Evolutionary conservation across 257 asterid genomes (phyloP).

Genomic region (Solanum lycopersicoides): DNA sequence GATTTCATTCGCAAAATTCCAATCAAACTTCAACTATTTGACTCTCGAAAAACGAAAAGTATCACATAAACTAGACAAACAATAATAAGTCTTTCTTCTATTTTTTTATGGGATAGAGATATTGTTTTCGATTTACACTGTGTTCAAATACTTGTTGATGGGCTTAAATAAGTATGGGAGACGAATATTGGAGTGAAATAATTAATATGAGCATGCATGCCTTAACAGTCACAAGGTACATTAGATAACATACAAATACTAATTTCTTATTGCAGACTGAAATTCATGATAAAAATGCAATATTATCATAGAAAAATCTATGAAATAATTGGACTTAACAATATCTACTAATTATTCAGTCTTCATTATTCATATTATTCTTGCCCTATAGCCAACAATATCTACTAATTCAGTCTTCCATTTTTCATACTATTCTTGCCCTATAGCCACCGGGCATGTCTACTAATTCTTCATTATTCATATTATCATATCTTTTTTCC

Average conservation of each 20-base stretch:
- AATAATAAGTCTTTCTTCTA: not conserved
- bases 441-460: slow-evolving; percentile 44
- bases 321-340: not conserved
- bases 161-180: not conserved
- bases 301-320: not conserved
- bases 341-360: not conserved
- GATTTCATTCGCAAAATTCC: too few relatives aligned
- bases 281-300: not conserved
- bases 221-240: not conserved
- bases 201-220: not conserved
- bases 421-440: slow-evolving; percentile 6
- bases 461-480: not conserved
- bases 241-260: not conserved
- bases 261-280: not conserved
- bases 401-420: not conserved
- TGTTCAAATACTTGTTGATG: not conserved
- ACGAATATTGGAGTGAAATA: not conserved
- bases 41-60: too few relatives aligned
- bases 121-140: too few relatives aligned
- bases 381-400: slow-evolving; percentile 48
- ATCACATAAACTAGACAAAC: too few relatives aligned
- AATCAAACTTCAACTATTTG: too few relatives aligned
- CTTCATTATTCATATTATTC: not conserved
- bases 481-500: slow-evolving; percentile 39
- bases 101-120: not conserved